Evolutionary conservation across 1,284 basidiomycete genomes (phyloP).

Genomic region (Pseudozyma flocculosa): DNA sequence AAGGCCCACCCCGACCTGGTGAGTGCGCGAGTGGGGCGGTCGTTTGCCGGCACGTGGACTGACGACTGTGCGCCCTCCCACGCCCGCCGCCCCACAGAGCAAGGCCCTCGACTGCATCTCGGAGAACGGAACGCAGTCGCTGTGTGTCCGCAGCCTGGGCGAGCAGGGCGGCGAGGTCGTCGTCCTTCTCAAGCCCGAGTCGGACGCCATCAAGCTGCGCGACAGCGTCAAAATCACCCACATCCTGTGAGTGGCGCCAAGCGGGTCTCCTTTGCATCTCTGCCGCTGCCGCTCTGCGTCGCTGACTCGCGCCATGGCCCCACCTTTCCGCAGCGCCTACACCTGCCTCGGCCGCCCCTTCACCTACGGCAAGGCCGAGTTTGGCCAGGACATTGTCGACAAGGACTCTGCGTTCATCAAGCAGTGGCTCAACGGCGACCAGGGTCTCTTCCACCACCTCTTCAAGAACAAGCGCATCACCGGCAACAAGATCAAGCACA

Average conservation of each 20-base stretch:
- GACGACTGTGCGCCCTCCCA: neutral
- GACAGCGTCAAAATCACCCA: conserved; percentile 45
- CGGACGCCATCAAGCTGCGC: conserved; percentile 39
- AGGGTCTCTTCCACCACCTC: conserved; percentile 38
- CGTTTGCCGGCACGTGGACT: no score
- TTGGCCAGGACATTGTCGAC: conserved; percentile 19
- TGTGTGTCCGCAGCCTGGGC: conserved; percentile 38
- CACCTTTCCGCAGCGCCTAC: conserved; percentile 16
- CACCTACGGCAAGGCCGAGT: conserved; percentile 36
- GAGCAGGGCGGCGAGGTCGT: conserved; percentile 36
- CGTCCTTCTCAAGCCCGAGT: conserved; percentile 43
- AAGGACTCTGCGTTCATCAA: conserved; percentile 25
- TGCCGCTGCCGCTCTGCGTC: neutral
- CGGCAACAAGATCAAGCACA: conserved; percentile 43
- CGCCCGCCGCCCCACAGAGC: conserved; percentile 5
- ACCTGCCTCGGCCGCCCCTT: conserved; percentile 40
- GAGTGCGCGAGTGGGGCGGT: no score
- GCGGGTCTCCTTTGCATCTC: no score
- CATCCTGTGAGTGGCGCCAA: conserved; percentile 12
- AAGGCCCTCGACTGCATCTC: conserved; percentile 52
- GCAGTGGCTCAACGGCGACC: conserved; percentile 33
- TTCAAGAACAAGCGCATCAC: conserved; percentile 29
- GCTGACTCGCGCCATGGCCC: no score
- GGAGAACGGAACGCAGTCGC: conserved; percentile 47
- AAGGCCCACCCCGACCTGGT: conserved; percentile 45